phyloP scores from a whole-genome alignment of 2,329 filamentous ascomycete species.

The Hypoxylon sp. region DNA sequence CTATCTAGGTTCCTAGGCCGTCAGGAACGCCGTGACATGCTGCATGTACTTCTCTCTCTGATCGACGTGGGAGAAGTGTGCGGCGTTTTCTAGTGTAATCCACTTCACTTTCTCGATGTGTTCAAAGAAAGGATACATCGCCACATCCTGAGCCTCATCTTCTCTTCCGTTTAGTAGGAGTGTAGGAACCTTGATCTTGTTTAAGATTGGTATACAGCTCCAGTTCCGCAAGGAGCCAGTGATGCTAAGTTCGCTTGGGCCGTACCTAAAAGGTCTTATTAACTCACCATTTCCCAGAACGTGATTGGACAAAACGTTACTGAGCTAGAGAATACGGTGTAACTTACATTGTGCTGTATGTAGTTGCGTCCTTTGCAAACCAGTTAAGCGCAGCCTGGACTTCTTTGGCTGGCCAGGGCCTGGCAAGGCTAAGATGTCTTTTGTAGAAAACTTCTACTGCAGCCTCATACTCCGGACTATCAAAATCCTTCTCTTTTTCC shows the following conservation, averaged over 20 bases:
- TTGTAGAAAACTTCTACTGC: slow-evolving; percentile 55
- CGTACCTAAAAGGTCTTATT: slow-evolving; percentile 10
- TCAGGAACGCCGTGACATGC: slow-evolving; percentile 45
- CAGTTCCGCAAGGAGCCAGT: slow-evolving; percentile 41
- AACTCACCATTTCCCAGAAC: background rate
- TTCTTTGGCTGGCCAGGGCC: slow-evolving; percentile 55
- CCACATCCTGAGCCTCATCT: slow-evolving; percentile 56
- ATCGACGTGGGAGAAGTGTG: slow-evolving; percentile 56
- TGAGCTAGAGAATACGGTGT: background rate
- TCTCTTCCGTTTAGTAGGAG: slow-evolving; percentile 56
- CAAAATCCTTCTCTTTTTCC: slow-evolving; percentile 50
- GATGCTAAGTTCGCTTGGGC: slow-evolving; percentile 15
- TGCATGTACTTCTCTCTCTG: slow-evolving; percentile 52
- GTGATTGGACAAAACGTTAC: background rate
- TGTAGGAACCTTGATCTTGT: slow-evolving; percentile 48
- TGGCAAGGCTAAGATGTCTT: slow-evolving; percentile 50
- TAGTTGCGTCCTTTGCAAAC: slow-evolving; percentile 54
- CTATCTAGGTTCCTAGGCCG: slow-evolving; percentile 44
- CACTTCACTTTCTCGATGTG: slow-evolving; percentile 56
- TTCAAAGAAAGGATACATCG: slow-evolving; percentile 56
- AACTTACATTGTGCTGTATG: slow-evolving; percentile 55
- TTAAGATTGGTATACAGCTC: slow-evolving; percentile 30
- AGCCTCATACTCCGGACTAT: slow-evolving; percentile 52
- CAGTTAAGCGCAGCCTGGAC: slow-evolving; percentile 52
- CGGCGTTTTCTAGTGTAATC: slow-evolving; percentile 56